Conservation (phyloP, 1,284 basidiomycete species). For the Limonomyces culmigenus region DNA sequence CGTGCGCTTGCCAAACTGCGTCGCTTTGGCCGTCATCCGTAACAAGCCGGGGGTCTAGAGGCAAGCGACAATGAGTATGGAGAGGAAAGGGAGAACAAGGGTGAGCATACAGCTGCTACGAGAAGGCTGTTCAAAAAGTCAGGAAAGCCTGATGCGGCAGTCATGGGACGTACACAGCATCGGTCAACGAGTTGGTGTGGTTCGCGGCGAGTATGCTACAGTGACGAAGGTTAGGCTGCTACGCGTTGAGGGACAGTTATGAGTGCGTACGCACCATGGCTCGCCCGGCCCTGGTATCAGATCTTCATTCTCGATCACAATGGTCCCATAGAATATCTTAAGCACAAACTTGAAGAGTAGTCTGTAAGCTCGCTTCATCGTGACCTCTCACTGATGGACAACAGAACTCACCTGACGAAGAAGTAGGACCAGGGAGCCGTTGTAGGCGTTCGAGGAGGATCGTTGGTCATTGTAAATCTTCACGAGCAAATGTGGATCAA, state of each 20-base stretch:
- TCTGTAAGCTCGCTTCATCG: slow-evolving; percentile 16
- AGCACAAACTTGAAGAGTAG: slow-evolving; percentile 62
- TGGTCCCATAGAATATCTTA: slow-evolving; percentile 76
- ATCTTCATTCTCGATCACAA: slow-evolving; percentile 68
- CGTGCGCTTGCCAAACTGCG: slow-evolving; percentile 64
- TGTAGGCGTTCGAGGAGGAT: too few species aligned
- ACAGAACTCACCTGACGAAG: slow-evolving; percentile 45
- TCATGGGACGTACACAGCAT: slow-evolving; percentile 42
- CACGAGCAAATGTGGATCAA: too few species aligned
- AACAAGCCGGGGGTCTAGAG: slow-evolving; percentile 53
- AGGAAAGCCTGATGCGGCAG: not conserved
- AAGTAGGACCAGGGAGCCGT: slow-evolving; percentile 52
- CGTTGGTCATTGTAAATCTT: too few species aligned
- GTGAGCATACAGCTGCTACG: too few species aligned
- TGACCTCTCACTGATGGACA: not conserved
- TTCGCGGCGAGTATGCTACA: slow-evolving; percentile 57
- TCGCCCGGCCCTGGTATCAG: slow-evolving; percentile 52
- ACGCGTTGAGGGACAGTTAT: not conserved
- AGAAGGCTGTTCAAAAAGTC: too few species aligned
- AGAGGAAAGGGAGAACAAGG: slow-evolving; percentile 23
- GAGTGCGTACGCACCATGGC: slow-evolving; percentile 39
- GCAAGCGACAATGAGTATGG: not conserved
- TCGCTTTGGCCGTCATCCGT: slow-evolving; percentile 71
- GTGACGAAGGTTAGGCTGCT: too few species aligned
- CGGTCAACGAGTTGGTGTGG: slow-evolving; percentile 72